These are phyloP conservation scores for Arthrobotrys pseudoclavata DNA, from an alignment of 2,329 filamentous ascomycete species.

Conservation along the genomic window DNA sequence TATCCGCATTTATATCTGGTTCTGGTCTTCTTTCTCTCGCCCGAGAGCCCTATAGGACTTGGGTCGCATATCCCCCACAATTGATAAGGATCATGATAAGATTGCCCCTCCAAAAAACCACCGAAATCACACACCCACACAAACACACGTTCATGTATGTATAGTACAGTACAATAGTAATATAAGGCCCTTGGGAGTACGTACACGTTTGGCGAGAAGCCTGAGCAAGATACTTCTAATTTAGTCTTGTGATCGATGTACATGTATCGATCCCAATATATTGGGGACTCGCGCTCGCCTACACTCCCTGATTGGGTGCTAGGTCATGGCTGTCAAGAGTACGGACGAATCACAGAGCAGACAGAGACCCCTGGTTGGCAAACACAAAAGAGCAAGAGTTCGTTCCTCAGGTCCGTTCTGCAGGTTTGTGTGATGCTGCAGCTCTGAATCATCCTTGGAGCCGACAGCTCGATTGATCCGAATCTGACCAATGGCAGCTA, in stretches of 20 bases:
- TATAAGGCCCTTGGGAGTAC: neutral
- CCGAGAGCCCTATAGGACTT: conserved; percentile 46
- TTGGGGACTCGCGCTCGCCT: too few species aligned
- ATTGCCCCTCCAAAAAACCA: conserved; percentile 38
- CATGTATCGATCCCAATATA: too few species aligned
- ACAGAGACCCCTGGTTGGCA: conserved; percentile 22
- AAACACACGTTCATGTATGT: conserved; percentile 1
- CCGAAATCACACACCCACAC: neutral
- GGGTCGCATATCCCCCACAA: conserved; percentile 29
- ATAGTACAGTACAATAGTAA: neutral
- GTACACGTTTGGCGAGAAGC: neutral
- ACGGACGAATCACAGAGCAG: conserved; percentile 37
- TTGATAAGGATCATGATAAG: conserved; percentile 45
- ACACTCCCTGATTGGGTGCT: too few species aligned
- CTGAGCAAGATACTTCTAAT: neutral
- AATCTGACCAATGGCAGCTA: conserved; percentile 22
- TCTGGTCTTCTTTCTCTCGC: conserved; percentile 27
- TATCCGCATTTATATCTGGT: conserved; percentile 12
- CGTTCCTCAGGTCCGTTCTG: conserved; percentile 24
- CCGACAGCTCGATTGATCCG: conserved; percentile 25
- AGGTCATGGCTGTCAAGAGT: conserved; percentile 18
- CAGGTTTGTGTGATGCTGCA: conserved; percentile 42
- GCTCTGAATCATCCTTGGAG: conserved; percentile 56
- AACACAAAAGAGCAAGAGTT: neutral
- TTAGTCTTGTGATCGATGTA: neutral